Evolutionary conservation across 495 filamentous ascomycete genomes (phyloP).

Genomic region (Xylaria flabelliformis): DNA sequence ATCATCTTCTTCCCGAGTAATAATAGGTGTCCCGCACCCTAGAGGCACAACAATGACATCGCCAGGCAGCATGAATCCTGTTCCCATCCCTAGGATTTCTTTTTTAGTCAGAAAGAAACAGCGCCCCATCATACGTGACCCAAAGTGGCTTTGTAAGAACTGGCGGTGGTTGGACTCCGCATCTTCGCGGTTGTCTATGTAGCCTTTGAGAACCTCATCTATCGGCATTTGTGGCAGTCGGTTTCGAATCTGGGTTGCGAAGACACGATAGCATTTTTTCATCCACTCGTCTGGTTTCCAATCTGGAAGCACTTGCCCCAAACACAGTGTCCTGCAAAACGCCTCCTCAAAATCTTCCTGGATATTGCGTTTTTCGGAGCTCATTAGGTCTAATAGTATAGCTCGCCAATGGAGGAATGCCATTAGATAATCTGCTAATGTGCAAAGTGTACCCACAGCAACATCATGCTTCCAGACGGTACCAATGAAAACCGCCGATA

Average conservation of each 20-base stretch:
- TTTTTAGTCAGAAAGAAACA: constrained; percentile 11
- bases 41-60: neutral
- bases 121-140: constrained; percentile 8
- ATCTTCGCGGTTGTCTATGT: neutral
- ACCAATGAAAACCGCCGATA: neutral
- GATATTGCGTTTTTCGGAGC: too few species aligned
- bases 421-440: neutral
- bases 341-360: neutral
- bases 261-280: neutral
- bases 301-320: neutral
- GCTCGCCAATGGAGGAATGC: constrained; percentile 3
- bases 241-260: neutral
- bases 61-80: constrained; percentile 5
- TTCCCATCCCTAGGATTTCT: constrained; percentile 3
- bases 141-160: constrained; percentile 9
- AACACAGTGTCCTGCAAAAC: neutral
- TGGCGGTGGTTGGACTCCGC: constrained; percentile 15
- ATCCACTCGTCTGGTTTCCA: neutral
- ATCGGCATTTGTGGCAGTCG: neutral
- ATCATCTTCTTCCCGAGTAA: neutral
- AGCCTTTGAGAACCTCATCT: neutral
- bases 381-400: neutral
- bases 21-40: neutral
- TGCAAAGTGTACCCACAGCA: neutral
- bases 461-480: neutral